These are phyloP conservation scores for Ceratocystis cubensis DNA, from an alignment of 2,329 filamentous ascomycete genomes.

Conservation along the genomic window DNA sequence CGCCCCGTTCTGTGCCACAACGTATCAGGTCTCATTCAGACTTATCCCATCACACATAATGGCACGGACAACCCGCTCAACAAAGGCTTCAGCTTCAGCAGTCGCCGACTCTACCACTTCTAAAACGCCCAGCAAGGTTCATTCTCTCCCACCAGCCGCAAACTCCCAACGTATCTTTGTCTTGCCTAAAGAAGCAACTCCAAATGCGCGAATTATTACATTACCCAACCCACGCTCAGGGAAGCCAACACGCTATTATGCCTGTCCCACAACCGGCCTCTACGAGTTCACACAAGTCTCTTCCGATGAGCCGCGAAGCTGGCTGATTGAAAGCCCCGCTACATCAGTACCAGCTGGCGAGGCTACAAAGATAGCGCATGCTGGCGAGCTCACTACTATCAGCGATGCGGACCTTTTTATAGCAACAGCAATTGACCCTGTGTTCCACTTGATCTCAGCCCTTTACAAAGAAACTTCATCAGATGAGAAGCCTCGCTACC, in stretches of 20 bases:
- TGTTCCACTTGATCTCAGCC: slow-evolving; percentile 71
- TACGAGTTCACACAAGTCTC: slow-evolving; percentile 51
- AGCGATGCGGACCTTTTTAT: slow-evolving; percentile 59
- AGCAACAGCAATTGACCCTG: slow-evolving; percentile 68
- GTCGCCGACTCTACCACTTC: slow-evolving; percentile 26
- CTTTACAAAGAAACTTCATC: slow-evolving; percentile 37
- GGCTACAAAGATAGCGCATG: neutral
- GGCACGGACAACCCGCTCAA: slow-evolving; percentile 38
- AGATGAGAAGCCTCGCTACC: slow-evolving; percentile 48
- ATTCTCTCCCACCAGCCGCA: slow-evolving; percentile 31
- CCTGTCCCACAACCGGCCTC: slow-evolving; percentile 49
- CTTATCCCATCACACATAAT: slow-evolving; percentile 27
- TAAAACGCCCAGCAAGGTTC: slow-evolving; percentile 29
- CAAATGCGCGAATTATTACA: slow-evolving; percentile 45
- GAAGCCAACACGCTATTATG: slow-evolving; percentile 46
- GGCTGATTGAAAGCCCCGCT: slow-evolving; percentile 40
- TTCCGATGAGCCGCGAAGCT: slow-evolving; percentile 43
- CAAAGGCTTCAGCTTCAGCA: slow-evolving; percentile 27
- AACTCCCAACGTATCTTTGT: slow-evolving; percentile 47
- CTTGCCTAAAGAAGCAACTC: slow-evolving; percentile 42
- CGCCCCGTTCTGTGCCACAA: neutral
- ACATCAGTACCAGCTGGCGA: neutral
- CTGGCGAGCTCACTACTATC: slow-evolving; percentile 13
- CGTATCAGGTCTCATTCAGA: neutral
- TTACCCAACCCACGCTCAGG: slow-evolving; percentile 47